Conservation (phyloP, 2,329 filamentous ascomycete species). For the Phialemoniopsis sp. region DNA sequence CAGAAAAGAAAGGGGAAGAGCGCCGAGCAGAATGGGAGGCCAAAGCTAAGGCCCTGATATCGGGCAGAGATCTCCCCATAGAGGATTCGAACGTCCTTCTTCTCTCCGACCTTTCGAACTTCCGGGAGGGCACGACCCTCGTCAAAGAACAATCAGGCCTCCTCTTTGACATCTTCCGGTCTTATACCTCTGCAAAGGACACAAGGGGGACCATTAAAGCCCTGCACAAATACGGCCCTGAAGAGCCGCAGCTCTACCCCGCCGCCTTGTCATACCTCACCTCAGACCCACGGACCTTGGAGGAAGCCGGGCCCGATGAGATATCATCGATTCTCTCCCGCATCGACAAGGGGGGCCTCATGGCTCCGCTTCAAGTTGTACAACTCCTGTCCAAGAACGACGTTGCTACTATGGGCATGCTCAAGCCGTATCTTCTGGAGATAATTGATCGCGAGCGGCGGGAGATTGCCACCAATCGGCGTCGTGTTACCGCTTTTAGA, state of each 20-base stretch:
- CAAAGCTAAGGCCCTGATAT: slow-evolving; percentile 83
- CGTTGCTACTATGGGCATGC: slow-evolving; percentile 95
- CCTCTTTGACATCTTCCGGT: slow-evolving; percentile 92
- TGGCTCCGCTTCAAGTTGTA: slow-evolving; percentile 95
- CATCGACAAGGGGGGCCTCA: slow-evolving; percentile 85
- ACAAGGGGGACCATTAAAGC: slow-evolving; percentile 88
- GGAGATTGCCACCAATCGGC: slow-evolving; percentile 77
- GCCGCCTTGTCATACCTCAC: slow-evolving; percentile 92
- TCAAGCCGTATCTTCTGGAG: slow-evolving; percentile 85
- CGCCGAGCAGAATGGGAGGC: slow-evolving; percentile 76
- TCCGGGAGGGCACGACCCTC: slow-evolving; percentile 83
- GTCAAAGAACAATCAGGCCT: slow-evolving; percentile 93
- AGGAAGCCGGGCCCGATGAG: slow-evolving; percentile 81
- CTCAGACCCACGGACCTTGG: slow-evolving; percentile 73
- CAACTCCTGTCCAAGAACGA: slow-evolving; percentile 69
- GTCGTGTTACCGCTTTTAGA: slow-evolving; percentile 78
- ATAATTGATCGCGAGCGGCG: slow-evolving; percentile 86
- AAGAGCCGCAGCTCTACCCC: slow-evolving; percentile 88
- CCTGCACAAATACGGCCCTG: slow-evolving; percentile 82
- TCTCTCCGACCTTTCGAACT: slow-evolving; percentile 86
- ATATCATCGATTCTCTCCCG: slow-evolving; percentile 74
- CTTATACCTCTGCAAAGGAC: slow-evolving; percentile 88
- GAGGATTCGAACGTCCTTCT: slow-evolving; percentile 93
- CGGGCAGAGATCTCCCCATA: slow-evolving; percentile 49
- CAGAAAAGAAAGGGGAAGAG: slow-evolving; percentile 62